These are phyloP conservation scores for Porodaedalea pini DNA, from an alignment of 1,284 basidiomycete genomes.

Conservation along the genomic window DNA sequence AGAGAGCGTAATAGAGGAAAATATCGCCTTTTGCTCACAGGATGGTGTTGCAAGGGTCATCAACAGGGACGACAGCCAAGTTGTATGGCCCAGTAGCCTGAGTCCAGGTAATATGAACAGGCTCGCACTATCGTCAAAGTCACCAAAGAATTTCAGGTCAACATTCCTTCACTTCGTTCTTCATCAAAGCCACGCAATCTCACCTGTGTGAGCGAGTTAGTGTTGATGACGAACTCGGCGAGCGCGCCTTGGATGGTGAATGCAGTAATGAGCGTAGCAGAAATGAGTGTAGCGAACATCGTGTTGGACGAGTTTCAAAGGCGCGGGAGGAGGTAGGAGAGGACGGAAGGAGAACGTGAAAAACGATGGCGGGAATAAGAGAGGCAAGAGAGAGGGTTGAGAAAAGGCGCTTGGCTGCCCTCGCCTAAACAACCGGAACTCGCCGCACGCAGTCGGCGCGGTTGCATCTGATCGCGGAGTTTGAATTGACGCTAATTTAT, in stretches of 20 bases:
- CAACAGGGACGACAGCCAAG: constrained; percentile 49
- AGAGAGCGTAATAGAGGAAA: constrained; percentile 25
- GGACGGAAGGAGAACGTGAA: constrained; percentile 25
- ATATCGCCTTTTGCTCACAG: constrained; percentile 43
- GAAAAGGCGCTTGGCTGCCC: background rate
- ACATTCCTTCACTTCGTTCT: background rate
- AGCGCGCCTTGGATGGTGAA: constrained; percentile 45
- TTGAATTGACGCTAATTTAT: background rate
- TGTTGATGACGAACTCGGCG: constrained; percentile 51
- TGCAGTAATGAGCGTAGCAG: constrained; percentile 59
- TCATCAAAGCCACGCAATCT: background rate
- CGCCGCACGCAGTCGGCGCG: background rate
- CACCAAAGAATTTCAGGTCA: background rate
- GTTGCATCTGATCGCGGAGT: constrained; percentile 6
- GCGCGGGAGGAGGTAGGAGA: constrained; percentile 21
- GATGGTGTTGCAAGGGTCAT: constrained; percentile 53
- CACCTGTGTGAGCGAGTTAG: constrained; percentile 56
- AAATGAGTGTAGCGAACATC: constrained; percentile 78
- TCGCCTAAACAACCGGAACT: constrained; percentile 4
- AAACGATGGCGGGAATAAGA: constrained; percentile 22
- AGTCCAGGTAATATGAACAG: constrained; percentile 53
- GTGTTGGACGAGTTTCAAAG: constrained; percentile 21
- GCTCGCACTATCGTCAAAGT: constrained; percentile 47
- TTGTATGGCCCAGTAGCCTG: constrained; percentile 49
- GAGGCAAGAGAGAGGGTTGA: background rate